Base-by-base conservation (phyloP, 768 basidiomycete species). In the Podaxis pistillaris region DNA sequence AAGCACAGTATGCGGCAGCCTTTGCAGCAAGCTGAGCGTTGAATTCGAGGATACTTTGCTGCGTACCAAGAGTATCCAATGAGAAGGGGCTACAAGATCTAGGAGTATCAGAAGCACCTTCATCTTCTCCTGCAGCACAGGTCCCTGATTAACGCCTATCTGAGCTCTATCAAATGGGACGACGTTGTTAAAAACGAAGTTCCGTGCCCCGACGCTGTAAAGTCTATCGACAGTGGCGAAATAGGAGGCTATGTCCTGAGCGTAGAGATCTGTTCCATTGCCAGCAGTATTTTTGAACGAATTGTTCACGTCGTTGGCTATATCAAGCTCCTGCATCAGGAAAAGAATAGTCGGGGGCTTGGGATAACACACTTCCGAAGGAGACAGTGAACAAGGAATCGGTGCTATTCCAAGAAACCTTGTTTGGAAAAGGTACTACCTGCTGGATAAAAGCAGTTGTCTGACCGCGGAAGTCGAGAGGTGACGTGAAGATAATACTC, bases 261-360 rank as follows among this genome's bases (percentile, higher is more conserved):
- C 36, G 50, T 70, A 68, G 11, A 70, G 53, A 9, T 60, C 54
- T 11, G 65, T 66, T 24, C 69, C 69, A 56, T 66, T 66, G 3
- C 65, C 69, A 17, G 44, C 47, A 0, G 67, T 63, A 30, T 65
- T 66, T 49, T 59, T 60, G 53, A 62, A 70, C 0, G 69, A 67
- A 15, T 60, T 56, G 49, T 67, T 66, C 11, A 70, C 68, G 40
- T 70, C 69, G 30, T 70, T 70, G 55, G 69, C 69, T 70, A 58
- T 50, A 5, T 19, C n/a, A 38, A 15, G 30, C 1, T 12, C 4
- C 12, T 58, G 13, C 8, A 17, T 22, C 12, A 41, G 40, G 11
- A 9, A 6, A n/a, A 38, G 19, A 36, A 12, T 40, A n/a, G 9
- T 5, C 28, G 12, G 17, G 38, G 15, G 28, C 47, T 17, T n/a